phyloP scores from a whole-genome alignment of 2,329 filamentous ascomycete genomes.

The Epichloe elymi region DNA sequence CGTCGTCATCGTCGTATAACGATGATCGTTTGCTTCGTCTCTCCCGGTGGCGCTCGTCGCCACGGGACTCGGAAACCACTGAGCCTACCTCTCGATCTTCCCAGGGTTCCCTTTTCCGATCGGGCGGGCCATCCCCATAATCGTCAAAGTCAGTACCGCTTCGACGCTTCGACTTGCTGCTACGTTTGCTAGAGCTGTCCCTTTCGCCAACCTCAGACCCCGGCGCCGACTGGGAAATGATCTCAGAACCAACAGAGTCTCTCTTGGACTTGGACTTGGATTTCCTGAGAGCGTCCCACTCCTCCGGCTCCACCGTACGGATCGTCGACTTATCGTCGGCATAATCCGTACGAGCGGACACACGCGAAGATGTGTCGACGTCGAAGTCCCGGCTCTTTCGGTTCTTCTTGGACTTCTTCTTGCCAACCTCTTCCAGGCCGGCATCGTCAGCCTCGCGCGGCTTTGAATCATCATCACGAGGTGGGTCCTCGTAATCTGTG shows the following conservation, averaged over 20 bases:
- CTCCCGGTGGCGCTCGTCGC: slow-evolving; percentile 20
- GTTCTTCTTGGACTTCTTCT: slow-evolving; percentile 16
- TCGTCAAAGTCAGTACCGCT: slow-evolving; percentile 21
- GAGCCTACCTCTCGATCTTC: slow-evolving; percentile 36
- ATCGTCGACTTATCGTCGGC: slow-evolving; percentile 14
- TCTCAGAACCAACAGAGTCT: slow-evolving; percentile 17
- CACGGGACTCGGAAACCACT: slow-evolving; percentile 32
- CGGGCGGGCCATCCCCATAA: slow-evolving; percentile 23
- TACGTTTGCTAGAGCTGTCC: slow-evolving; percentile 24
- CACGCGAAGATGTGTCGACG: slow-evolving; percentile 12
- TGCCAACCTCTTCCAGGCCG: slow-evolving; percentile 14
- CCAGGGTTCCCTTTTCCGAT: slow-evolving; percentile 25
- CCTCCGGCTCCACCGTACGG: slow-evolving; percentile 11
- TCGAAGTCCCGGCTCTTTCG: slow-evolving; percentile 17
- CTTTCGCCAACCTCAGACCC: slow-evolving; percentile 24
- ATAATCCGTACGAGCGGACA: slow-evolving; percentile 18
- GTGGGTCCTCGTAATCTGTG: slow-evolving; percentile 14
- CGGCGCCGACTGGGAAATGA: slow-evolving; percentile 19
- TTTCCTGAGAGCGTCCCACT: slow-evolving; percentile 22
- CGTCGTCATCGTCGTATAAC: slow-evolving; percentile 29
- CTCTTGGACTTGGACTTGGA: slow-evolving; percentile 22
- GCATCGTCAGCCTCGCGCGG: slow-evolving; percentile 10
- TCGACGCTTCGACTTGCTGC: slow-evolving; percentile 26
- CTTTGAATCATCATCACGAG: slow-evolving; percentile 9
- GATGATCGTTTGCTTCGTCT: slow-evolving; percentile 14